phyloP scores from a whole-genome alignment of 2,329 filamentous ascomycete genomes.

The Stenocarpella maydis region DNA sequence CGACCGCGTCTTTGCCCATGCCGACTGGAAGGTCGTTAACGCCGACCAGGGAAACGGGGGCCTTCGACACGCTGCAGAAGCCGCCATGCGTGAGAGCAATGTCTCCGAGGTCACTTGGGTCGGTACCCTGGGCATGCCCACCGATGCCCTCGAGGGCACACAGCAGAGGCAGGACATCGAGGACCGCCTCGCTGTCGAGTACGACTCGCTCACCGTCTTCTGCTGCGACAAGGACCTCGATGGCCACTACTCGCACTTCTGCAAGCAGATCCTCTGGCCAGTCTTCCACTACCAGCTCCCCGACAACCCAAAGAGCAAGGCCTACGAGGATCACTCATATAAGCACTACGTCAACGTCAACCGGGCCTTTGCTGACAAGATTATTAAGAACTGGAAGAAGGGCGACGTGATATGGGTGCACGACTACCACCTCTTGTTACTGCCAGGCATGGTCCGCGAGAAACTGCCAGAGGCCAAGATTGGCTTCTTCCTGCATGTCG shows the following conservation, averaged over 20 bases:
- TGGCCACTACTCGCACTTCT: slow-evolving; percentile 94
- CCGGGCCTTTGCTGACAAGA: slow-evolving; percentile 89
- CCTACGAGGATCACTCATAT: slow-evolving; percentile 97
- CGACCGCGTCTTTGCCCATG: slow-evolving; percentile 76
- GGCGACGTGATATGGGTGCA: slow-evolving; percentile 95
- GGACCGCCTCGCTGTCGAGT: slow-evolving; percentile 80
- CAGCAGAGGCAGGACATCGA: slow-evolving; percentile 84
- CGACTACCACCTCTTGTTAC: slow-evolving; percentile 91
- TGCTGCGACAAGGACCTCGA: slow-evolving; percentile 92
- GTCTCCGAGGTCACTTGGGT: slow-evolving; percentile 86
- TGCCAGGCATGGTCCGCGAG: slow-evolving; percentile 88
- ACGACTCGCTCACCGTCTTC: slow-evolving; percentile 84
- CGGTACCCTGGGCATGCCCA: slow-evolving; percentile 92
- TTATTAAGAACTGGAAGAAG: slow-evolving; percentile 90
- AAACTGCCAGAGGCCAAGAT: slow-evolving; percentile 93
- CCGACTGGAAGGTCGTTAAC: slow-evolving; percentile 82
- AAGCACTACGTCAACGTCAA: slow-evolving; percentile 93
- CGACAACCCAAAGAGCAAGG: slow-evolving; percentile 97
- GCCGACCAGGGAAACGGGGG: slow-evolving; percentile 94
- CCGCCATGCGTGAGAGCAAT: slow-evolving; percentile 73
- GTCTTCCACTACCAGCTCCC: slow-evolving; percentile 99
- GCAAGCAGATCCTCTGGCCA: slow-evolving; percentile 97
- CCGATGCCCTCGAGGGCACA: slow-evolving; percentile 79
- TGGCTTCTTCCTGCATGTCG: slow-evolving; percentile 93
- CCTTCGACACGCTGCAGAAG: slow-evolving; percentile 85